Conservation (phyloP, 2,329 filamentous ascomycete genomes). For the Fusarium illudens region DNA sequence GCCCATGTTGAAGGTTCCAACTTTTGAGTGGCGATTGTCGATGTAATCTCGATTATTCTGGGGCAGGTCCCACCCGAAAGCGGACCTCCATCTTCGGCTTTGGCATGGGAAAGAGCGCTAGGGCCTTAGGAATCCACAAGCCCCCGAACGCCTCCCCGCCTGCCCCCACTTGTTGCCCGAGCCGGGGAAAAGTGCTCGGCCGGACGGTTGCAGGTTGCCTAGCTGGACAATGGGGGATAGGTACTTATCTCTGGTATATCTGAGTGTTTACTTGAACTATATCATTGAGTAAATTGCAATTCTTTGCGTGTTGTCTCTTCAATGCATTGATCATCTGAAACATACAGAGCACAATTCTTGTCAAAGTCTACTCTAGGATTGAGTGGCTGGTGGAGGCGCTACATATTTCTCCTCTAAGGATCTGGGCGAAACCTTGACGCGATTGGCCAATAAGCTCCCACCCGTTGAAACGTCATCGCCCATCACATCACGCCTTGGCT, state of each 20-base stretch:
- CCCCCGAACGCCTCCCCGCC: slow-evolving; percentile 6
- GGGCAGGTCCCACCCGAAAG: slow-evolving; percentile 20
- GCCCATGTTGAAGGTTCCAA: neutral
- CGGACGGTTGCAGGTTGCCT: neutral
- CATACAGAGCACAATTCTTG: too few species aligned
- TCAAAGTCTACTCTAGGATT: neutral
- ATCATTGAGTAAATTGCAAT: too few species aligned
- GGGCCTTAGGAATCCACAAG: slow-evolving; percentile 3
- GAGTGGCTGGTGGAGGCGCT: slow-evolving; percentile 9
- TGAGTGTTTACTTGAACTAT: neutral
- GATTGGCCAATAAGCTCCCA: slow-evolving; percentile 31
- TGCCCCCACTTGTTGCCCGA: slow-evolving; percentile 25
- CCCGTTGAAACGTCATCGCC: slow-evolving; percentile 36
- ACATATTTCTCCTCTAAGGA: neutral
- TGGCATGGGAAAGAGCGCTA: neutral
- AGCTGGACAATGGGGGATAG: neutral
- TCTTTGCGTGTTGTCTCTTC: too few species aligned
- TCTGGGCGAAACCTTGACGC: neutral
- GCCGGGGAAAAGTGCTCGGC: slow-evolving; percentile 12
- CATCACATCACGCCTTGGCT: slow-evolving; percentile 36
- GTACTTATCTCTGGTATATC: too few species aligned
- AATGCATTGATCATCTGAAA: too few species aligned
- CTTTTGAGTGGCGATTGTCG: slow-evolving; percentile 15
- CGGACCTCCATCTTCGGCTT: slow-evolving; percentile 16
- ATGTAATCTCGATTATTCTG: slow-evolving; percentile 4